Conservation (phyloP, 768 basidiomycete species). For the Boletales sp. region DNA sequence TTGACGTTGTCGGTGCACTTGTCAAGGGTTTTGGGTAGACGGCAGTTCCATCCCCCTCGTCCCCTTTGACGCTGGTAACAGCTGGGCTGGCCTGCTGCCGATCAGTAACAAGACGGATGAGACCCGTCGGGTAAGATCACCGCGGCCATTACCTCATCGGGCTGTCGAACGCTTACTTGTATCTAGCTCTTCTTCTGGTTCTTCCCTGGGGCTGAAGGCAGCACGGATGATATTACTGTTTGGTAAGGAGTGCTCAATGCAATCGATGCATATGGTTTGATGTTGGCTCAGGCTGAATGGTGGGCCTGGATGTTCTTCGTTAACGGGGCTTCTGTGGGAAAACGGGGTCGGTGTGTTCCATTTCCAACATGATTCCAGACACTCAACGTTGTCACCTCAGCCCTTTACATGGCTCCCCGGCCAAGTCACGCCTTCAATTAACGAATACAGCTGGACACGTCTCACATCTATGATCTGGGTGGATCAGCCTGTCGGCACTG, state of each 20-base stretch:
- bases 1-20: not conserved
- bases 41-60: conserved; percentile 64
- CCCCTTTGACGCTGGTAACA: conserved; percentile 70
- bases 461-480: conserved; percentile 71
- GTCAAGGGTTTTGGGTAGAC: conserved; percentile 64
- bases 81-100: conserved; percentile 71
- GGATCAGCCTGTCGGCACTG: conserved; percentile 79
- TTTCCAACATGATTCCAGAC: conserved; percentile 17
- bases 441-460: conserved; percentile 76
- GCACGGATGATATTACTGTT: conserved; percentile 69
- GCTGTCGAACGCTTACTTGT: too few species aligned
- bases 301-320: conserved; percentile 75
- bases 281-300: conserved; percentile 60
- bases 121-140: conserved; percentile 53
- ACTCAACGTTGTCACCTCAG: conserved; percentile 30
- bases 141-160: too few species aligned
- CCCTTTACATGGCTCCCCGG: conserved; percentile 67
- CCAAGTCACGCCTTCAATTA: conserved; percentile 57
- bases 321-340: conserved; percentile 70
- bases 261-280: not conserved
- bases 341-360: conserved; percentile 52
- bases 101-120: conserved; percentile 60
- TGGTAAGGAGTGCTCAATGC: conserved; percentile 40
- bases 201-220: conserved; percentile 74
- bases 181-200: conserved; percentile 78